Percentiles rank a stretch among this genome's conserved stretches.
Conservation (phyloP, 139 green algal species). For the Chlorella sp. region DNA sequence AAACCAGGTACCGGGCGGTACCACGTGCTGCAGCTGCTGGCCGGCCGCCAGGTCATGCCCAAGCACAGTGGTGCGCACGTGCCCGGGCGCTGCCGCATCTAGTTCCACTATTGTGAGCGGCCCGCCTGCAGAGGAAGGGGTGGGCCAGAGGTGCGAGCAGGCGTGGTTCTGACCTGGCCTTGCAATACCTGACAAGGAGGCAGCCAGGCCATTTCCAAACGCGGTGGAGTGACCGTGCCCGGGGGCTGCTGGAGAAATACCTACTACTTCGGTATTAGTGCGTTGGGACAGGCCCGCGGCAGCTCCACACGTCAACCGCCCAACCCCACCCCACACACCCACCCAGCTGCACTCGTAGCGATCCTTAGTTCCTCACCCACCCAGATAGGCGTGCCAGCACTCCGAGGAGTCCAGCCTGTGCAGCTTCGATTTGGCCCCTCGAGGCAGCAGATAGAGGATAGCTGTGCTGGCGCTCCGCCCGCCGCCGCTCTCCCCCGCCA, state of each 20-base stretch:
- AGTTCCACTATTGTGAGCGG: conserved; percentile 18
- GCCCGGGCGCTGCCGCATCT: not conserved
- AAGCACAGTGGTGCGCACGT: not conserved
- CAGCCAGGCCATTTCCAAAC: not conserved
- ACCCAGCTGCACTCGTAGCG: not conserved
- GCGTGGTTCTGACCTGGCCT: no score
- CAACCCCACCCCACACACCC: not conserved
- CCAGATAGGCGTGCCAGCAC: conserved; percentile 34
- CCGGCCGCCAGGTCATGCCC: conserved; percentile 11
- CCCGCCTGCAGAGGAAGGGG: not conserved
- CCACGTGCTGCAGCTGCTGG: conserved; percentile 38
- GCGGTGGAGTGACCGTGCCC: not conserved
- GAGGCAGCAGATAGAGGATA: conserved; percentile 34
- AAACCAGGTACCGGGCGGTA: conserved; percentile 27
- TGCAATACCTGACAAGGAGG: no score
- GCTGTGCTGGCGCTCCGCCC: conserved; percentile 1
- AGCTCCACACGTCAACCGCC: no score
- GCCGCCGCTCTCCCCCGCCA: not conserved
- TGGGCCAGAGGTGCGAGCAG: not conserved
- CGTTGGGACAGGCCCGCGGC: no score
- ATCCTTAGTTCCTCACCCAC: not conserved
- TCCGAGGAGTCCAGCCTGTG: conserved; percentile 23
- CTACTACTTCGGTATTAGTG: no score
- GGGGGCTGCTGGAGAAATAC: no score
- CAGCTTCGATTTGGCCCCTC: conserved; percentile 24